Conservation (phyloP, 1,139 yeast genomes). For the Yamadazyma songkhlaensis region DNA sequence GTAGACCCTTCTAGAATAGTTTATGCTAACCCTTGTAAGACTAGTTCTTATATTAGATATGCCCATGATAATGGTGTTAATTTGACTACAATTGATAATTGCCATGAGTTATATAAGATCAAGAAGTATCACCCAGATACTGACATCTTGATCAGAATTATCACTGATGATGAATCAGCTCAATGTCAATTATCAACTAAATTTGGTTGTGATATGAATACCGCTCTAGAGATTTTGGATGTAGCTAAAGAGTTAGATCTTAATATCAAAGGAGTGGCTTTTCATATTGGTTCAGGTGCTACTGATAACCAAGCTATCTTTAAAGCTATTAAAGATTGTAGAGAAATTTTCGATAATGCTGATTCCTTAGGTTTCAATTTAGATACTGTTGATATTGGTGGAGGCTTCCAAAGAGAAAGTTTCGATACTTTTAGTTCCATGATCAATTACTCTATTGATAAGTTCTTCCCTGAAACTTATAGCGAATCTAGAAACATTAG, state of each 20-base stretch:
- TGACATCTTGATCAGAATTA: constrained; percentile 71
- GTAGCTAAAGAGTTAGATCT: constrained; percentile 62
- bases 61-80: constrained; percentile 56
- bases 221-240: constrained; percentile 56
- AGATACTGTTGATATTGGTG: constrained; percentile 81
- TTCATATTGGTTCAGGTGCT: constrained; percentile 96
- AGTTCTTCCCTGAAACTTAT: constrained; percentile 51
- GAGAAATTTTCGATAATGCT: constrained; percentile 65
- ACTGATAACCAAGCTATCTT: constrained; percentile 66
- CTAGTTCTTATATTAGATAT: constrained; percentile 72
- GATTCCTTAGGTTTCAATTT: constrained; percentile 42
- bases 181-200: constrained; percentile 86
- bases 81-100: constrained; percentile 87
- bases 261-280: constrained; percentile 79
- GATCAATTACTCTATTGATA: constrained; percentile 54
- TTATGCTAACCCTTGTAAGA: constrained; percentile 94
- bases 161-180: constrained; percentile 88
- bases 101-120: constrained; percentile 78
- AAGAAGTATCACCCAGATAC: constrained; percentile 65
- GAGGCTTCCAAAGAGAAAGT: constrained; percentile 77
- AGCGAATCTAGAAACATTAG: constrained; percentile 34
- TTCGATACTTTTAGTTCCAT: constrained; percentile 63
- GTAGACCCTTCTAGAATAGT: constrained; percentile 66
- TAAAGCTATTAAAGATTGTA: constrained; percentile 73
- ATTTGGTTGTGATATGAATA: constrained; percentile 73